These are phyloP conservation scores for Kandelia obovata DNA, from an alignment of 345 rosid genomes.

Conservation along the genomic window DNA sequence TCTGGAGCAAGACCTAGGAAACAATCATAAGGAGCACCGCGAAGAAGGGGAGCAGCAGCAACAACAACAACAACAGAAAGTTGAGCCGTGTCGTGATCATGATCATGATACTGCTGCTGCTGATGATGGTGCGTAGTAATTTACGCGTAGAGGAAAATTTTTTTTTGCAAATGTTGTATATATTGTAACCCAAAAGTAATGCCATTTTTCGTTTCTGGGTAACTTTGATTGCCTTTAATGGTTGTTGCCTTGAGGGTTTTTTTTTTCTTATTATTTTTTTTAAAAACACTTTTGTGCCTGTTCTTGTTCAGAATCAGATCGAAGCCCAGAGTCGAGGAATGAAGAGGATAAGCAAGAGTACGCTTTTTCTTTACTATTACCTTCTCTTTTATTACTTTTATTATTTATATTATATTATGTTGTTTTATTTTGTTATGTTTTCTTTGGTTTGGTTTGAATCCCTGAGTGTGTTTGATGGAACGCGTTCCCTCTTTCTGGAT, in stretches of 20 bases:
- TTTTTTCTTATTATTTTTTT: not conserved
- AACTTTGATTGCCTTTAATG: not conserved
- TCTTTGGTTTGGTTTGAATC: constrained; percentile 8
- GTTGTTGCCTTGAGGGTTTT: not conserved
- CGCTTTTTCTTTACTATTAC: not conserved
- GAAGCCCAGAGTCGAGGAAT: constrained; percentile 38
- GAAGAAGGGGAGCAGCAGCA: too few species aligned
- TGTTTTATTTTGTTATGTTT: not conserved
- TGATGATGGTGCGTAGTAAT: constrained; percentile 14
- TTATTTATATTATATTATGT: too few species aligned
- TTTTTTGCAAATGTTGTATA: not conserved
- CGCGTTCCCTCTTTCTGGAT: not conserved
- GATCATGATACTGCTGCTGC: constrained; percentile 2
- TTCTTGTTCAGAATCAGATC: constrained; percentile 39
- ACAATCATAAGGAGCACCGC: not conserved
- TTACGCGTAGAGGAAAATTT: not conserved
- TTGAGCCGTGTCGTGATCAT: not conserved
- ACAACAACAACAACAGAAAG: not conserved
- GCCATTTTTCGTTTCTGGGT: constrained; percentile 4
- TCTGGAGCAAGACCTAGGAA: constrained; percentile 4
- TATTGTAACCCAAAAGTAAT: not conserved
- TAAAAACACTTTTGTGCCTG: not conserved
- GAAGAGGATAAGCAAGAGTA: constrained; percentile 36
- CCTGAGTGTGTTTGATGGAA: constrained; percentile 3
- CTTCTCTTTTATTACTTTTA: not conserved